Evolutionary conservation across 768 basidiomycete genomes (phyloP), one percentile per base, ranked within the genome.

Genomic region (Flagelloscypha sp.): DNA sequence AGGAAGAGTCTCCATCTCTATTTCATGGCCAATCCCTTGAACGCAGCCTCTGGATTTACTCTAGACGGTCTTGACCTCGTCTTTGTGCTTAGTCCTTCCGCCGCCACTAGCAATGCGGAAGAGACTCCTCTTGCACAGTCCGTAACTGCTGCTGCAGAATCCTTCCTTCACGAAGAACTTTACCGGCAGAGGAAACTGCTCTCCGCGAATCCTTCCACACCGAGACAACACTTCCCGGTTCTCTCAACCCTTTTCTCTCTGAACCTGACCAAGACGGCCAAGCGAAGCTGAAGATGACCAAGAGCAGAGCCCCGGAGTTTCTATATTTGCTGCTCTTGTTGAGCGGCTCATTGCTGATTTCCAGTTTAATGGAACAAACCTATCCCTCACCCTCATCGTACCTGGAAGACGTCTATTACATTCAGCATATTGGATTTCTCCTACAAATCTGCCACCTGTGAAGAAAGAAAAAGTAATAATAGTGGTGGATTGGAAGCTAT

Each of bases 21-120:
- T 95, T 34, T 86, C 88, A 32, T 85, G 84, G 73, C 83, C 10
- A 89, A 90, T 52, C 84, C 85, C 23, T 63, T 89, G 34, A 76
- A 79, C 2, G 79, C 83, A 2, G 74, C 71, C 15, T 63, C 90
- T 41, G 78, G 81, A 23, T 64, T 86, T 42, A 79, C 80, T 30
- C 46, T 86, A 32, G 68, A 76, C 41, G 75, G 81, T 12, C 62
- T 85, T 16, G 71, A 78, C 50, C 72, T 89, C 41, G 71, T 69
- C n/a, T 73, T 84, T 49, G 65, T 72, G 48, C 49, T 65, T 72
- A 48, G 60, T 76, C 50, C 45, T 13, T 54, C 38, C 30, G 47
- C 32, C 52, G 21, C 30, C 50, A 30, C 24, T 35, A 15, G 37
- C 39, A 45, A 13, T 54, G 37, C 30, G 47, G 30, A 45, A 30